Evolutionary conservation across 208 protist genomes (phyloP).

Genomic region (Trypanosomatidae sp.): DNA sequence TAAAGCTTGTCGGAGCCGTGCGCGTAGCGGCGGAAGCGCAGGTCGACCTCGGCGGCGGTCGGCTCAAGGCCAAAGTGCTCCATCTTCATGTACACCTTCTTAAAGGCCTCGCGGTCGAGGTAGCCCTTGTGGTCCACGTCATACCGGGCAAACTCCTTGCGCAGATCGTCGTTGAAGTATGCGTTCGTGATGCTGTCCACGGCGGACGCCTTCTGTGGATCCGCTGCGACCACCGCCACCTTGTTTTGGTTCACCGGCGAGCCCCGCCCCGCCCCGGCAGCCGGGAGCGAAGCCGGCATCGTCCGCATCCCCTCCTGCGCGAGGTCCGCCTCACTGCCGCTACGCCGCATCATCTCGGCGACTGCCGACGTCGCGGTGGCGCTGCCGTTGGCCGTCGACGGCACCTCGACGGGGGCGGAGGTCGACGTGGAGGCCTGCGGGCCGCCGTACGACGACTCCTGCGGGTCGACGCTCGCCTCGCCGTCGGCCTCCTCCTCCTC

Average conservation of each 20-base stretch:
- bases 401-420: neutral
- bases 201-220: neutral
- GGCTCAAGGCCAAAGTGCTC: conserved; percentile 80
- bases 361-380: neutral
- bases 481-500: conserved; percentile 18
- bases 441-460: neutral
- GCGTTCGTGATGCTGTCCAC: neutral
- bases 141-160: conserved; percentile 56
- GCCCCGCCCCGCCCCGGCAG: too few relatives aligned
- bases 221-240: neutral
- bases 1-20: conserved; percentile 46
- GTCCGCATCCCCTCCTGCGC: too few relatives aligned
- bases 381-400: neutral
- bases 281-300: too few relatives aligned
- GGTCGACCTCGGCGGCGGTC: conserved; percentile 47
- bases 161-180: conserved; percentile 65
- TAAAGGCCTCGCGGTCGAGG: conserved; percentile 75
- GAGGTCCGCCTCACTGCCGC: neutral
- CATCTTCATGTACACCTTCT: conserved; percentile 67
- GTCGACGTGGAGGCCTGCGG: neutral
- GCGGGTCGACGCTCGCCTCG: neutral
- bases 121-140: conserved; percentile 55
- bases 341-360: neutral
- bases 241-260: neutral
- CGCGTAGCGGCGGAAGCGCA: conserved; percentile 54